Conservation (phyloP, 139 green algal species). For the Auxenochlorella pyrenoidosa region DNA sequence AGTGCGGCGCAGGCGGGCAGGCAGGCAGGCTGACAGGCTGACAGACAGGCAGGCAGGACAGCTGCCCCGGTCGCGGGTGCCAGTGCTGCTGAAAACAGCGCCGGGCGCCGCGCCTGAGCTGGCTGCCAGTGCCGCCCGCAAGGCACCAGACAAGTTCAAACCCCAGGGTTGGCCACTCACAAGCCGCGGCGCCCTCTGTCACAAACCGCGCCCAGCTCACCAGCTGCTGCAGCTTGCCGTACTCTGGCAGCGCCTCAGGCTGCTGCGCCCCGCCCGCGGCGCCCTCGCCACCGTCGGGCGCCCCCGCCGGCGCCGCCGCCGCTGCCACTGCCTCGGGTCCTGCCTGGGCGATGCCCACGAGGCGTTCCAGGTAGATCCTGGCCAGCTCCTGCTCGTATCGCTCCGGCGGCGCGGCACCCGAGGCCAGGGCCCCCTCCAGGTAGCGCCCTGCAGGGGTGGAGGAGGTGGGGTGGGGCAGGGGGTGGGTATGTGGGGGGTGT, state of each 20-base stretch:
- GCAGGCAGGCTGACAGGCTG: too few relatives aligned
- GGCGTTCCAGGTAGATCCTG: constrained; percentile 77
- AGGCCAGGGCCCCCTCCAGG: constrained; percentile 76
- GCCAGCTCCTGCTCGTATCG: constrained; percentile 77
- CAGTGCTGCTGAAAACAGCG: too few relatives aligned
- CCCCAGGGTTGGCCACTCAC: too few relatives aligned
- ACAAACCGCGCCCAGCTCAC: constrained; percentile 1
- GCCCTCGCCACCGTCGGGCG: not conserved
- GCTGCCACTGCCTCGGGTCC: not conserved
- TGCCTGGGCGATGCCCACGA: constrained; percentile 25
- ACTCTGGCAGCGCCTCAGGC: constrained; percentile 19
- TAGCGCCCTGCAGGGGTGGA: constrained; percentile 56
- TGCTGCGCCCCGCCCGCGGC: not conserved
- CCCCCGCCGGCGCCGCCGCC: not conserved
- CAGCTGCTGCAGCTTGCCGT: constrained; percentile 42
- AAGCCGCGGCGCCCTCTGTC: too few relatives aligned
- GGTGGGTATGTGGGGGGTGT: not conserved
- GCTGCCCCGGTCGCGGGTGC: too few relatives aligned
- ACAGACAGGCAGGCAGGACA: constrained; percentile 24
- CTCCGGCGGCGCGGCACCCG: constrained; percentile 46
- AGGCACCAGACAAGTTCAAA: not conserved
- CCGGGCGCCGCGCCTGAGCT: too few relatives aligned
- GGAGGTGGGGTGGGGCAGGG: not conserved
- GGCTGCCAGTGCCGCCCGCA: too few relatives aligned
- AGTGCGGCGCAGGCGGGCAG: too few relatives aligned